Evolutionary conservation across 768 basidiomycete genomes (phyloP).

Genomic region (Psilocybe azurescens): DNA sequence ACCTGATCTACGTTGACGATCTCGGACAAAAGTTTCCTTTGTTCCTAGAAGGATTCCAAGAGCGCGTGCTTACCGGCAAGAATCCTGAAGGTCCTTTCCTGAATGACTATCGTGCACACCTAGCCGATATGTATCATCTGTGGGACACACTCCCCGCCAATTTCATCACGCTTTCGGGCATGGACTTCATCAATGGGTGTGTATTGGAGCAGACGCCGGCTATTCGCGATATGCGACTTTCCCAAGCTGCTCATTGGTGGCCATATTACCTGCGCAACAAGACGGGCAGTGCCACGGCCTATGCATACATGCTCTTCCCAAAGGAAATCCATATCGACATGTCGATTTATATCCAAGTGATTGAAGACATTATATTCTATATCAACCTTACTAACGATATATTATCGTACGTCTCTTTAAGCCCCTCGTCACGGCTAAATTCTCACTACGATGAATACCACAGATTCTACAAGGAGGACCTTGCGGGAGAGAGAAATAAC

Average conservation of each 20-base stretch:
- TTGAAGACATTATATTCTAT: conserved; percentile 10
- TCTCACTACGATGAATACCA: not conserved
- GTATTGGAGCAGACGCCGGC: conserved; percentile 7
- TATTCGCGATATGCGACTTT: not conserved
- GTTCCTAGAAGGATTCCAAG: not conserved
- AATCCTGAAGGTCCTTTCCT: not conserved
- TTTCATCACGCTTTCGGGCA: conserved; percentile 1
- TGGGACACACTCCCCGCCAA: conserved; percentile 15
- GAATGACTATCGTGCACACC: not conserved
- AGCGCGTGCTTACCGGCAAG: not conserved
- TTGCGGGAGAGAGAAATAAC: conserved; percentile 11
- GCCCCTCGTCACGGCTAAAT: not conserved
- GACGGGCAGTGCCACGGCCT: conserved; percentile 6
- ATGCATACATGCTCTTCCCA: conserved; percentile 13
- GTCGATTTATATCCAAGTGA: conserved; percentile 8
- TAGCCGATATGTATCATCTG: conserved; percentile 1
- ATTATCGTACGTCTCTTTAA: conserved; percentile 2
- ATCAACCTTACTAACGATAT: conserved; percentile 10
- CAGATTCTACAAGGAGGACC: conserved; percentile 15
- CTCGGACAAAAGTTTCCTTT: conserved; percentile 4
- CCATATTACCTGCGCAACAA: conserved; percentile 15
- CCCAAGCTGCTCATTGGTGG: conserved; percentile 1
- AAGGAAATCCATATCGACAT: conserved; percentile 3
- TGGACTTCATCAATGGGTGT: conserved; percentile 13
- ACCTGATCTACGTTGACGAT: conserved; percentile 5